Conservation (phyloP, 352 stramenopile species). For the Pythium sukuiense region DNA sequence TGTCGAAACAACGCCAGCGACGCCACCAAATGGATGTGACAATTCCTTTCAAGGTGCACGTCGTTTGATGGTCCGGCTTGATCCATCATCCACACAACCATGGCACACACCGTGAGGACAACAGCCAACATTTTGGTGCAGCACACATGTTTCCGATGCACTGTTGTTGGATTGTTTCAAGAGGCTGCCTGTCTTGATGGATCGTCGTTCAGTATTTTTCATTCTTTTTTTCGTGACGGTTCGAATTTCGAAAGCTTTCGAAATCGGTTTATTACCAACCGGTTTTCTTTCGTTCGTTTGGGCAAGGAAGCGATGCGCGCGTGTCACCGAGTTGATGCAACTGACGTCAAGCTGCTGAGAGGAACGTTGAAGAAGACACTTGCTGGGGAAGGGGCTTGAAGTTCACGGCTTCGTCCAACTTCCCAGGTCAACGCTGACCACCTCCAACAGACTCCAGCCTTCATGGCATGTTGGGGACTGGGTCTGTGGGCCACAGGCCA, state of each 20-base stretch:
- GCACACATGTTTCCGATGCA: neutral
- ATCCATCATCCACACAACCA: too few species aligned
- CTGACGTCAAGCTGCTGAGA: constrained; percentile 22
- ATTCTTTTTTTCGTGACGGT: neutral
- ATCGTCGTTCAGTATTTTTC: neutral
- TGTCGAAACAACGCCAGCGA: too few species aligned
- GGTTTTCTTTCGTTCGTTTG: constrained; percentile 8
- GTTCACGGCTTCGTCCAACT: constrained; percentile 17
- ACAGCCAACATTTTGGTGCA: neutral
- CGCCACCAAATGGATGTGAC: too few species aligned
- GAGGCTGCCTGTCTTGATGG: too few species aligned
- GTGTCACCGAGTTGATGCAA: constrained; percentile 23
- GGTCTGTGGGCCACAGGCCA: too few species aligned
- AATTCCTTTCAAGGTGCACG: too few species aligned
- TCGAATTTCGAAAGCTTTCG: constrained; percentile 13
- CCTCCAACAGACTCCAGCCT: too few species aligned
- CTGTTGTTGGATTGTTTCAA: neutral
- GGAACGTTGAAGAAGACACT: constrained; percentile 19
- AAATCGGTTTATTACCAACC: constrained; percentile 14
- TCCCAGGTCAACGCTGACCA: neutral
- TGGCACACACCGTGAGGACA: too few species aligned
- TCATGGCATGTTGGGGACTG: too few species aligned
- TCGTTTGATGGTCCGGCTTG: too few species aligned
- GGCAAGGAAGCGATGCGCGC: constrained; percentile 11
- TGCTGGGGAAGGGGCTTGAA: neutral